These are phyloP conservation scores for Aureoboletus auriporus DNA, from an alignment of 768 basidiomycete species.

Conservation along the genomic window DNA sequence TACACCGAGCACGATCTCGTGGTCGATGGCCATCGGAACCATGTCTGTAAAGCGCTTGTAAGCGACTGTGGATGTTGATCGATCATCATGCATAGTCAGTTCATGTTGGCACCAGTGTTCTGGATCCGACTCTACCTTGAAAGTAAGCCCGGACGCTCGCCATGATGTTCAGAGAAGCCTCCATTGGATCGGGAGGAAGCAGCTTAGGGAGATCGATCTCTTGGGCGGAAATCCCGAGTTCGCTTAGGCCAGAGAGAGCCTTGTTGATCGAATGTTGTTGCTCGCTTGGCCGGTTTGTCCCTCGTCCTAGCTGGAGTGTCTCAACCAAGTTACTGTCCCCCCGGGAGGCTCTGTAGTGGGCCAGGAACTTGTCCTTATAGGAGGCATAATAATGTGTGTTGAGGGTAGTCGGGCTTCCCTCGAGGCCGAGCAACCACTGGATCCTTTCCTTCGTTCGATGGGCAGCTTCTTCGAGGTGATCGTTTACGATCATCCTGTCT, in stretches of 20 bases:
- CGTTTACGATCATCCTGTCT: conserved; percentile 44
- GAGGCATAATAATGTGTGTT: conserved; percentile 49
- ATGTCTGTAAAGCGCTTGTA: conserved; percentile 45
- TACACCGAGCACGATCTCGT: conserved; percentile 41
- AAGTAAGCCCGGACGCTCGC: conserved; percentile 71
- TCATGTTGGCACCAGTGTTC: background rate
- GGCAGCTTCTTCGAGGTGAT: conserved; percentile 45
- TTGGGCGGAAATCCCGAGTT: conserved; percentile 30
- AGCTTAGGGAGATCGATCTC: conserved; percentile 46
- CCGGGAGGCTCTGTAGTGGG: conserved; percentile 40
- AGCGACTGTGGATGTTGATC: conserved; percentile 32
- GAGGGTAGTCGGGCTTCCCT: conserved; percentile 46
- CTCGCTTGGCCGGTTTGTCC: background rate
- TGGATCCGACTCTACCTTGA: conserved; percentile 47
- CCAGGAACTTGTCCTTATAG: conserved; percentile 48
- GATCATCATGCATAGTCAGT: background rate
- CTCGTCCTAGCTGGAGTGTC: conserved; percentile 2
- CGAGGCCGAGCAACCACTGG: conserved; percentile 46
- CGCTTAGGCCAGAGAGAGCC: conserved; percentile 15
- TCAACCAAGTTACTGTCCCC: conserved; percentile 3
- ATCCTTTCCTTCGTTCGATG: conserved; percentile 38
- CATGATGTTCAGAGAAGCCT: conserved; percentile 61
- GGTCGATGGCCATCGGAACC: conserved; percentile 40
- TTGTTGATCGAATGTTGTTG: conserved; percentile 25
- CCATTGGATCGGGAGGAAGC: conserved; percentile 47